Evolutionary conservation across 768 basidiomycete species (phyloP), one percentile per base, ranked within the genome.

Genomic region (Termitomyces sp.): DNA sequence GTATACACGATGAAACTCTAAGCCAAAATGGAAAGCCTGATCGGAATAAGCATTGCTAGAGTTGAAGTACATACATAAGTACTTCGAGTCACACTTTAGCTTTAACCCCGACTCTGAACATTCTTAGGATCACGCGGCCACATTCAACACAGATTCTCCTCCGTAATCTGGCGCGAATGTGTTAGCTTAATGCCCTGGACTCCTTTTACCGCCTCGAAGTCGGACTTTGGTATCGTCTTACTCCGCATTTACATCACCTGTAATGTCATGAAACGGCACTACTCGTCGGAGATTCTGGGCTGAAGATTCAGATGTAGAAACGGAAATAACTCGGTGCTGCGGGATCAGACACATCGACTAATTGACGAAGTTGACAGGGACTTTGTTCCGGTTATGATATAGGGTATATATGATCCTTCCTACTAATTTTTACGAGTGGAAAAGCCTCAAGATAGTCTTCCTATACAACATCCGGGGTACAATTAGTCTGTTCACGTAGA

Each of bases 101-200:
- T 36, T 36, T 15, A 36, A 36, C 36, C 5, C 4, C 20, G 13
- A 22, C 12, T 45, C 13, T 7, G 16, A 16, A 9, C 12, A 36
- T 36, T 36, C 34, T 15, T 36, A 12, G 34, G 34, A 36, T 36
- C 16, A 37, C 37, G 6, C 37, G 18, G 16, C 37, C 36, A 34
- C 12, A 8, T 9, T 33, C 36, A 83, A 84, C 18, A n/a, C 84
- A 41, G 4, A 20, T 9, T 41, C n/a, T 10, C 20, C n/a, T 41
- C n/a, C 9, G 18, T 39, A 39, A 41, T 8, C 45, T 46, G 26
- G 45, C 16, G 26, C 16, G 2, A 18, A 26, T 4, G 2, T 15
- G 44, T 0, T 24, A 24, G 15, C 45, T 28, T 1, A 28, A 46
- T 16, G 3, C 15, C 24, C 22, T 26, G 26, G 1, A 10, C 26